A percentile compares a stretch with the other conserved stretches of the same genome.
Evolutionary conservation across 2,329 filamentous ascomycete genomes (phyloP).

Genomic region (Ascochyta pisi): DNA sequence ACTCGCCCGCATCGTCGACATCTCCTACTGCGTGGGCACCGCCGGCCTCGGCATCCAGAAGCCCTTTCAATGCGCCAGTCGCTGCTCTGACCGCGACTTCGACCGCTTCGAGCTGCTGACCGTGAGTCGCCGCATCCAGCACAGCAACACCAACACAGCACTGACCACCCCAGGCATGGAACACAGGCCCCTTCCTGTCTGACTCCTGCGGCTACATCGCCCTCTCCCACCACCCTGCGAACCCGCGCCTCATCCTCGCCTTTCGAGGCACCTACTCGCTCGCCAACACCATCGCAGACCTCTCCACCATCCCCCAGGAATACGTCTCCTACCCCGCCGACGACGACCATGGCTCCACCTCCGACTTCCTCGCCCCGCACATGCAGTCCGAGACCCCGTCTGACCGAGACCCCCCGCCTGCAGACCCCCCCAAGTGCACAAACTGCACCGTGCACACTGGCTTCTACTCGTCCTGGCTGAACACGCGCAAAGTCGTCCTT

Average conservation of each 20-base stretch:
- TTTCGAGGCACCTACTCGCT: constrained; percentile 96
- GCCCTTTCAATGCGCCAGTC: constrained; percentile 85
- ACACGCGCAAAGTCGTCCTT: constrained; percentile 73
- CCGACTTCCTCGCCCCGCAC: constrained; percentile 33
- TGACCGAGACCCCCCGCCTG: constrained; percentile 30
- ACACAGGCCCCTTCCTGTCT: constrained; percentile 83
- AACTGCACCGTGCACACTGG: constrained; percentile 95
- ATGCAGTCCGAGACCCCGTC: constrained; percentile 14
- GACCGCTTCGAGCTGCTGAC: constrained; percentile 77
- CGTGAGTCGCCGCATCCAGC: constrained; percentile 40
- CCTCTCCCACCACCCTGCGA: constrained; percentile 72
- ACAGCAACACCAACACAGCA: constrained; percentile 4
- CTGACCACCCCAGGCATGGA: constrained; percentile 69
- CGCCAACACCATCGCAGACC: constrained; percentile 86
- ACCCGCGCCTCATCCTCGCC: constrained; percentile 76
- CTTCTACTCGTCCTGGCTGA: constrained; percentile 84
- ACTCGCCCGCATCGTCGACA: constrained; percentile 88
- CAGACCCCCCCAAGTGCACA: constrained; percentile 64
- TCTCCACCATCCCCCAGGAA: constrained; percentile 86
- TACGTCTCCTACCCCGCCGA: constrained; percentile 83
- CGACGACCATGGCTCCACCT: constrained; percentile 49
- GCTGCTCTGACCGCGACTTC: constrained; percentile 84
- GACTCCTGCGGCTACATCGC: constrained; percentile 96
- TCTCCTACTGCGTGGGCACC: constrained; percentile 89
- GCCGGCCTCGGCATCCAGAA: constrained; percentile 81